Evolutionary conservation across 495 filamentous ascomycete genomes (phyloP), one percentile per base, ranked within the genome.

Genomic region (Neohortaea acidophila): DNA sequence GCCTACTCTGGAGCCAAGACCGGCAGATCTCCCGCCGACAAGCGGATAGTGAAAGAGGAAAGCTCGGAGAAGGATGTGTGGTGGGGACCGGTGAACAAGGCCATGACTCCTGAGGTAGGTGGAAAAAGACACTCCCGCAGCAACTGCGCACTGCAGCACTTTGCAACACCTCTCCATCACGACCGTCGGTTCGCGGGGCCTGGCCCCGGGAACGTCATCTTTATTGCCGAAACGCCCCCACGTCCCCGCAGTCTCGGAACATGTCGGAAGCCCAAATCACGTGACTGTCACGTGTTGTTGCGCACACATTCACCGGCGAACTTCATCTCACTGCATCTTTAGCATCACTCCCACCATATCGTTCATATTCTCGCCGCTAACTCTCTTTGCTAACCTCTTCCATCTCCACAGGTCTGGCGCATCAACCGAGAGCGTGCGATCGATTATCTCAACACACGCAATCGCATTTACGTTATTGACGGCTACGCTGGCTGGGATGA

Each of bases 31-130:
- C 89, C 89, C 2, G 74, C 79, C 27, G 89, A 97, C 68, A 97
- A 97, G 74, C 80, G 89, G 49, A 79, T 97, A 54, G 89, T 97
- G 51, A 73, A 91, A 63, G 91, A 97, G 60, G 70, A 78, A 49
- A 65, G 73, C 39, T 96, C 89, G 40, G 77, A 91, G 57, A 79
- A 84, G 22, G 75, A 96, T 33, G 70, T 97, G 55, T 97, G 89
- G 89, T 96, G 84, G 77, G 87, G 81, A 48, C 89, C 89, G 28
- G 89, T 97, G 48, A 97, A 97, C 70, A 94, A 94, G 75, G 81
- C 89, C 39, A 97, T 97, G 89, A 77, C 74, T 45, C 81, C 86
- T 51, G 87, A 96, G 65, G 89, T 97, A 75, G 77, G 86, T 72
- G 15, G 7, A 21, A 21, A 6, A 34, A n/a, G n/a, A n/a, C n/a